Evolutionary conservation across 371 early-diverging fungal species (phyloP).

Genomic region (Syncephalis fuscata): DNA sequence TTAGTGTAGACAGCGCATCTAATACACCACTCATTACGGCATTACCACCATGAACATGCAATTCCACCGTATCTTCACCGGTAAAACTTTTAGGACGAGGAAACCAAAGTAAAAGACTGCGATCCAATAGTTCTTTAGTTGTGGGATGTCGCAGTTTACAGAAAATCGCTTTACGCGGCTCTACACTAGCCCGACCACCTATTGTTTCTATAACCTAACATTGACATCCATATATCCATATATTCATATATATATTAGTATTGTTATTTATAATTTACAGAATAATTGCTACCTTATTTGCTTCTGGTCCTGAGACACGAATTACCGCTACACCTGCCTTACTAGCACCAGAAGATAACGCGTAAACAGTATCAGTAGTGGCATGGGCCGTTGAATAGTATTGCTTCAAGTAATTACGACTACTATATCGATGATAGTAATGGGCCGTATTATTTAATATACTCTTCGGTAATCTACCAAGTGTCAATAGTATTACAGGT

Average conservation of each 20-base stretch:
- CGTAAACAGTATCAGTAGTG: constrained; percentile 43
- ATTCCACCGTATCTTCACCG: constrained; percentile 63
- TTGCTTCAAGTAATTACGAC: no score
- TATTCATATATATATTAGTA: no score
- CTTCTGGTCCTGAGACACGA: constrained; percentile 48
- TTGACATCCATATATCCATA: no score
- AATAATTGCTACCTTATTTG: no score
- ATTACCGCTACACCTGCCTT: constrained; percentile 70
- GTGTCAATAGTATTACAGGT: no score
- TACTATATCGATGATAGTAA: no score
- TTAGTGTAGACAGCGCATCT: constrained; percentile 25
- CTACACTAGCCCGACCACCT: constrained; percentile 7
- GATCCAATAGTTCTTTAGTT: constrained; percentile 29
- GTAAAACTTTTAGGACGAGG: constrained; percentile 61
- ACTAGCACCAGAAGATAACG: constrained; percentile 54
- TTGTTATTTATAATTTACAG: no score
- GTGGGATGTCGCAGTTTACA: constrained; percentile 27
- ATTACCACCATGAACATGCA: constrained; percentile 65
- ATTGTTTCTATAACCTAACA: constrained; percentile 3
- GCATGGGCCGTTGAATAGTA: no score
- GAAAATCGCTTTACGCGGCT: constrained; percentile 29
- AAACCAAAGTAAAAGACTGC: constrained; percentile 45
- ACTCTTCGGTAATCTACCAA: no score
- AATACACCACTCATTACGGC: constrained; percentile 46
- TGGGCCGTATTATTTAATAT: no score